Percentiles rank a stretch among this genome's conserved stretches.
Conservation (phyloP, 2,329 filamentous ascomycete genomes). For the Furcasterigmium sp. region DNA sequence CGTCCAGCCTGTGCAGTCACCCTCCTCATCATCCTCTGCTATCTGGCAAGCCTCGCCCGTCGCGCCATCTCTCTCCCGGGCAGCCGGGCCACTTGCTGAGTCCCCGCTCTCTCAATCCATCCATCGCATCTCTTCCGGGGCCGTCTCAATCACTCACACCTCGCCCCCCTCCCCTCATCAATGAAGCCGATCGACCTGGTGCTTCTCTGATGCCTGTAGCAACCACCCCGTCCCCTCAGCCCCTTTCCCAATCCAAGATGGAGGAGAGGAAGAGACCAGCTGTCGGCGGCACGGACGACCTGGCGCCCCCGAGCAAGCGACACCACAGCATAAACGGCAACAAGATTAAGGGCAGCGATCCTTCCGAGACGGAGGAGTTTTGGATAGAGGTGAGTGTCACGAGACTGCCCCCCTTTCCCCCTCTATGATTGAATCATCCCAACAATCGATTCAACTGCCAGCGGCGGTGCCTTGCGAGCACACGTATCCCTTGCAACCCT, state of each 20-base stretch:
- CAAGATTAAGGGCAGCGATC: conserved; percentile 47
- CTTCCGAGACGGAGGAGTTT: conserved; percentile 52
- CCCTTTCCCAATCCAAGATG: conserved; percentile 89
- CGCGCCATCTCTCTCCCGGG: not conserved
- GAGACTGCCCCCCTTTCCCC: conserved; percentile 17
- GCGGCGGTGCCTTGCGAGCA: conserved; percentile 9
- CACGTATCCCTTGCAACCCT: too few relatives aligned
- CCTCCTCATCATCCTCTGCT: not conserved
- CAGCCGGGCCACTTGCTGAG: too few relatives aligned
- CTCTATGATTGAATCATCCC: conserved; percentile 11
- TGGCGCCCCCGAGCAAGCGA: conserved; percentile 85
- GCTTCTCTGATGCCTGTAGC: conserved; percentile 78
- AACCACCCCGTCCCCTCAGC: conserved; percentile 63
- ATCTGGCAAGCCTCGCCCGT: not conserved
- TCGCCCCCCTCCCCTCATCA: not conserved
- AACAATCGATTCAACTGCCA: conserved; percentile 12
- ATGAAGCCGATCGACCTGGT: conserved; percentile 20
- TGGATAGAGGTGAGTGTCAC: conserved; percentile 62
- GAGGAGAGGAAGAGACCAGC: conserved; percentile 98
- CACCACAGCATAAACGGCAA: conserved; percentile 76
- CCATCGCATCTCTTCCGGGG: too few relatives aligned
- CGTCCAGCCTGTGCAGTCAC: not conserved
- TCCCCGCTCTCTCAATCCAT: too few relatives aligned
- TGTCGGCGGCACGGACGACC: conserved; percentile 71
- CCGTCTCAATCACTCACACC: not conserved